A percentile compares a stretch with the other conserved stretches of the same genome.
Evolutionary conservation across 2,329 filamentous ascomycete species (phyloP).

Genomic region (Talaromyces sp.): DNA sequence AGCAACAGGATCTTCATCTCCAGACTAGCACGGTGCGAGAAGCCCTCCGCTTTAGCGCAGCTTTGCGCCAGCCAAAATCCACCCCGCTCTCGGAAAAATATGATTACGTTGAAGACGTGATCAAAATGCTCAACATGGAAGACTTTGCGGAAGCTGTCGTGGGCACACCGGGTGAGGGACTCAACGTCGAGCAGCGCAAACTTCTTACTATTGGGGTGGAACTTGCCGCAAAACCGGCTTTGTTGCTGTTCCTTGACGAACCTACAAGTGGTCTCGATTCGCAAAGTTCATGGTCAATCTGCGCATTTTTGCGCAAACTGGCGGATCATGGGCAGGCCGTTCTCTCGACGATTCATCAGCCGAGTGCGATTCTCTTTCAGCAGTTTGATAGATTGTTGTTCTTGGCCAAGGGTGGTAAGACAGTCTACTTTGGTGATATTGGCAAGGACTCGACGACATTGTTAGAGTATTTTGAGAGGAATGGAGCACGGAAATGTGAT

Average conservation of each 20-base stretch:
- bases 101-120: constrained; percentile 75
- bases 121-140: constrained; percentile 83
- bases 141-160: constrained; percentile 85
- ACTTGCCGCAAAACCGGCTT: constrained; percentile 79
- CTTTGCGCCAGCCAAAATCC: constrained; percentile 76
- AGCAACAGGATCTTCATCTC: constrained; percentile 86
- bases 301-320: constrained; percentile 77
- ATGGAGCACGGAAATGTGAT: constrained; percentile 58
- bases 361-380: constrained; percentile 85
- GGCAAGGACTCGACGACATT: constrained; percentile 56
- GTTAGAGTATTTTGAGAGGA: constrained; percentile 61
- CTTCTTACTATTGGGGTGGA: constrained; percentile 90
- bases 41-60: constrained; percentile 77
- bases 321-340: constrained; percentile 84
- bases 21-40: constrained; percentile 82
- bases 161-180: constrained; percentile 76
- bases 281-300: constrained; percentile 87
- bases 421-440: constrained; percentile 66
- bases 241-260: constrained; percentile 87
- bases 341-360: constrained; percentile 91
- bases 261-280: constrained; percentile 88
- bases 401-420: constrained; percentile 61
- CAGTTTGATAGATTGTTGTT: constrained; percentile 66
- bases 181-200: constrained; percentile 61
- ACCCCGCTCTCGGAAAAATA: constrained; percentile 71